These are phyloP conservation scores for Poa pratensis DNA, from an alignment of 176 grass and related monocot species.

Conservation along the genomic window DNA sequence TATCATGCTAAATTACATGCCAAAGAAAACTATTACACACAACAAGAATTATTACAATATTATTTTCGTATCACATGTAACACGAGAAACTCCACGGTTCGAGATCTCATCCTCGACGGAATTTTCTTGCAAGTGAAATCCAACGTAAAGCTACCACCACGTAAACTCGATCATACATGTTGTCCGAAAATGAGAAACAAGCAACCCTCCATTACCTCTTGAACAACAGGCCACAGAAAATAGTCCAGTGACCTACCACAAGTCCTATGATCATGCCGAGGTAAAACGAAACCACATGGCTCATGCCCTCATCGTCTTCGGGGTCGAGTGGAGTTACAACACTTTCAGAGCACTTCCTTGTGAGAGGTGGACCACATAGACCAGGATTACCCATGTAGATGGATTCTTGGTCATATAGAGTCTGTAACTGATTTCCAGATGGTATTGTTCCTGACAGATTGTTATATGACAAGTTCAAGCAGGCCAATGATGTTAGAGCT, in stretches of 20 bases:
- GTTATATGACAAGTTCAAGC: not conserved
- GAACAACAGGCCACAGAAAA: conserved; percentile 2
- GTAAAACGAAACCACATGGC: not conserved
- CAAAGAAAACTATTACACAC: no score
- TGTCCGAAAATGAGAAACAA: not conserved
- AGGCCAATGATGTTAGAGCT: not conserved
- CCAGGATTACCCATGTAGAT: conserved; percentile 18
- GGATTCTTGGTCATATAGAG: not conserved
- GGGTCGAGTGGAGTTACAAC: not conserved
- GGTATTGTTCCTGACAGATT: not conserved
- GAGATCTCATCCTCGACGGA: no score
- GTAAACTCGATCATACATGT: not conserved
- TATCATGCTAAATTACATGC: no score
- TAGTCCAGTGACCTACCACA: conserved; percentile 13
- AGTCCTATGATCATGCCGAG: not conserved
- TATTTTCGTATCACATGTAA: no score
- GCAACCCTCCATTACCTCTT: not conserved
- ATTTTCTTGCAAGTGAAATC: not conserved
- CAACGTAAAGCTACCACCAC: not conserved
- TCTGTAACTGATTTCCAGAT: not conserved
- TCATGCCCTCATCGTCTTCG: not conserved
- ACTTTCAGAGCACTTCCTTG: not conserved
- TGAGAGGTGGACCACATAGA: conserved; percentile 29
- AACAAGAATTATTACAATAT: no score
- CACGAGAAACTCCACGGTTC: no score